Evolutionary conservation across 2,329 filamentous ascomycete genomes (phyloP).

Genomic region (Dothideomycetidae sp.): DNA sequence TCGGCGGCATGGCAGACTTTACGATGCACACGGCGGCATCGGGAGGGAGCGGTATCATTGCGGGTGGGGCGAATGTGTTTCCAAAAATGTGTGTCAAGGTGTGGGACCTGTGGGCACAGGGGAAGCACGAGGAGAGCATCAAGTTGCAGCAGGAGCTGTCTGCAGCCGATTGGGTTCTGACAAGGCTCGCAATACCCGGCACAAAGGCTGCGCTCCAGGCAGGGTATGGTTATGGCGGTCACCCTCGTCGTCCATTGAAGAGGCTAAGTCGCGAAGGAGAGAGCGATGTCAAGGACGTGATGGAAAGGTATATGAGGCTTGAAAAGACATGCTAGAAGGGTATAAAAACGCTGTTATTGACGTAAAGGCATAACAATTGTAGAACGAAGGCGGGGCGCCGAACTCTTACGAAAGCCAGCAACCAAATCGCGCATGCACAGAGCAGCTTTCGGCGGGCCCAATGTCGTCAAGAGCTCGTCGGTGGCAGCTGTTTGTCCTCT

Average conservation of each 20-base stretch:
- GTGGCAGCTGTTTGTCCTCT: too few species aligned
- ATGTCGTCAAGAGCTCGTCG: too few species aligned
- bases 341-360: too few species aligned
- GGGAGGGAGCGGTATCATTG: slow-evolving; percentile 72
- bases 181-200: slow-evolving; percentile 70
- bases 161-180: slow-evolving; percentile 68
- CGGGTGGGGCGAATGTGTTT: slow-evolving; percentile 72
- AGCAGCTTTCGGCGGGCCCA: too few species aligned
- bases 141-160: slow-evolving; percentile 64
- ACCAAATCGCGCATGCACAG: too few species aligned
- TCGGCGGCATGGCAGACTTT: slow-evolving; percentile 80
- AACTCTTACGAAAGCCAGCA: too few species aligned
- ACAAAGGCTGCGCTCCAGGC: slow-evolving; percentile 71
- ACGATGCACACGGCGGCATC: slow-evolving; percentile 66
- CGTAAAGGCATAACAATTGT: too few species aligned
- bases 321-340: slow-evolving; percentile 18
- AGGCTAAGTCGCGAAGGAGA: slow-evolving; percentile 41
- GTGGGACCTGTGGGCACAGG: slow-evolving; percentile 60
- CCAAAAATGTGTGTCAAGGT: slow-evolving; percentile 68
- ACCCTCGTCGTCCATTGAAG: slow-evolving; percentile 59
- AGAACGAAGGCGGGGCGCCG: too few species aligned
- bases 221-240: slow-evolving; percentile 70
- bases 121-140: slow-evolving; percentile 60
- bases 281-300: slow-evolving; percentile 18
- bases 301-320: slow-evolving; percentile 18